Conservation (phyloP, 371 early-diverging fungal genomes). For the Cokeromyces recurvatus region DNA sequence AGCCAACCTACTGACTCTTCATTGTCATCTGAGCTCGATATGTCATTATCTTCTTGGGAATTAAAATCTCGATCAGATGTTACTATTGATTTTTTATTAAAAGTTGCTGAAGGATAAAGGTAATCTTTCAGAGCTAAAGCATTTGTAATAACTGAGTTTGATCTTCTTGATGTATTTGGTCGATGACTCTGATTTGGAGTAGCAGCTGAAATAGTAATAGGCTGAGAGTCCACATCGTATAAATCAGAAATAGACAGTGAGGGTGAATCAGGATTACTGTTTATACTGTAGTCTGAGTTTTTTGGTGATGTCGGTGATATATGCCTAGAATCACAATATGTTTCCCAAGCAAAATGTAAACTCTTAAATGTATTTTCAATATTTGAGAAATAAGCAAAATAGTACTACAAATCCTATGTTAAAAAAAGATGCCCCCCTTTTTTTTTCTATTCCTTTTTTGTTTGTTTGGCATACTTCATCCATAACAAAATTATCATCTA, state of each 20-base stretch:
- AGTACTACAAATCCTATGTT: slow-evolving; percentile 40
- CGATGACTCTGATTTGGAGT: not conserved
- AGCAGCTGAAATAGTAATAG: slow-evolving; percentile 21
- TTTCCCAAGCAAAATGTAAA: slow-evolving; percentile 30
- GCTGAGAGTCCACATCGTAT: slow-evolving; percentile 27
- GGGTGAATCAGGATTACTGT: slow-evolving; percentile 21
- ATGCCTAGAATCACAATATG: not conserved
- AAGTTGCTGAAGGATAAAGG: slow-evolving; percentile 17
- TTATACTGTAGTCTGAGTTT: not conserved
- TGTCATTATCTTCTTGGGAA: not conserved
- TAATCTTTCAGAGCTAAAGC: slow-evolving; percentile 32
- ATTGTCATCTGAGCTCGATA: slow-evolving; percentile 39
- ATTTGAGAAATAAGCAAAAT: slow-evolving; percentile 65
- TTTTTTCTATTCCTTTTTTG: not conserved
- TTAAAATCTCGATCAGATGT: not conserved
- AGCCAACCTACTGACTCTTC: slow-evolving; percentile 32
- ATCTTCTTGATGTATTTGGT: slow-evolving; percentile 2
- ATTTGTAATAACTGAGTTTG: slow-evolving; percentile 23
- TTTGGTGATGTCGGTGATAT: not conserved
- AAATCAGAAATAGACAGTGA: slow-evolving; percentile 36
- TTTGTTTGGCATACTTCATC: slow-evolving; percentile 51
- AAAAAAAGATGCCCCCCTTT: not conserved
- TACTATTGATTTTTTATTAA: slow-evolving; percentile 2
- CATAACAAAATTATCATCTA: slow-evolving; percentile 53
- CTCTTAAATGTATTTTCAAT: slow-evolving; percentile 35